phyloP scores from a whole-genome alignment of 768 basidiomycete species.

The Podaxis pistillaris region DNA sequence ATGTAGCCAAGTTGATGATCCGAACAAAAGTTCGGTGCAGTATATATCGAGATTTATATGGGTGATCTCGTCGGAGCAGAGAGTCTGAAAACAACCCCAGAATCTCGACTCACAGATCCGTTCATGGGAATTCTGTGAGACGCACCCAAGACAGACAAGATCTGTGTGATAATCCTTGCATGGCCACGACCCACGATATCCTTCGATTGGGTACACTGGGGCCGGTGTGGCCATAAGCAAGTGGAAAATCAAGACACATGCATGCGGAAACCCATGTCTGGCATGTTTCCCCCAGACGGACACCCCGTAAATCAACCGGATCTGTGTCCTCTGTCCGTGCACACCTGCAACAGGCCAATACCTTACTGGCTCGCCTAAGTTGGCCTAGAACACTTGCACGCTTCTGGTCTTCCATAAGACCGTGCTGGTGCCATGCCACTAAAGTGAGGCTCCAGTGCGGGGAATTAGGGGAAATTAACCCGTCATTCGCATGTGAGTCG shows the following conservation, averaged over 20 bases:
- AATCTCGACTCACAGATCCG: neutral
- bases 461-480: neutral
- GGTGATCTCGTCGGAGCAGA: too few relatives aligned
- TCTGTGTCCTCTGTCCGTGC: neutral
- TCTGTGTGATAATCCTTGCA: neutral
- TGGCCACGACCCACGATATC: neutral
- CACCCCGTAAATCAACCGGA: neutral
- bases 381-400: neutral
- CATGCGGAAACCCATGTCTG: neutral
- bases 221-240: neutral
- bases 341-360: too few relatives aligned
- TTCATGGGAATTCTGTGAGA: neutral
- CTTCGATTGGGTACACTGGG: neutral
- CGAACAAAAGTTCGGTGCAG: neutral
- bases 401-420: too few relatives aligned
- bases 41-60: neutral
- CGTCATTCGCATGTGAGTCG: neutral
- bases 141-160: neutral
- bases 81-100: too few relatives aligned
- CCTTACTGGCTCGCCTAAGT: neutral
- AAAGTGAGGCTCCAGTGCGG: neutral
- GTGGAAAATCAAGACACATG: neutral
- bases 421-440: neutral
- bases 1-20: neutral
- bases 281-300: neutral